Percentiles rank a stretch among this genome's conserved stretches.
phyloP scores from a whole-genome alignment of 148 eudicot species.

The Rhododendron mucronatum region DNA sequence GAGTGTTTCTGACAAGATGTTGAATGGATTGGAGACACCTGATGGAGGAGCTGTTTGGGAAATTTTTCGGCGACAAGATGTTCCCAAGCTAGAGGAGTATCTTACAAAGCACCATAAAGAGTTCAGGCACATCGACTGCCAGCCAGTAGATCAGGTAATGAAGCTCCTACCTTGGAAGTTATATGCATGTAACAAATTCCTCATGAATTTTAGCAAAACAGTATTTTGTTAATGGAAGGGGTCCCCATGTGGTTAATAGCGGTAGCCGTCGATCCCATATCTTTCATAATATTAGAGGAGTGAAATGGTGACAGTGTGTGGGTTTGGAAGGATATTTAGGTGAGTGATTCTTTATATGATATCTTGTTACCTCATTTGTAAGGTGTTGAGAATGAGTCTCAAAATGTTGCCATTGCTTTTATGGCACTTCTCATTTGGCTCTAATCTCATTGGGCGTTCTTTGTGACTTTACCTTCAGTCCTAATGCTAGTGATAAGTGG shows the following conservation, averaged over 20 bases:
- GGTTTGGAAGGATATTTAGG: neutral
- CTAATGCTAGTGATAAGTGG: neutral
- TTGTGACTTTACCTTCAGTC: neutral
- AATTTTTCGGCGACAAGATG: constrained; percentile 23
- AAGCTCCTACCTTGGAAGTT: neutral
- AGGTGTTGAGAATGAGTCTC: neutral
- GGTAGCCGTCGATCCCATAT: neutral
- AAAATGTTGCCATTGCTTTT: neutral
- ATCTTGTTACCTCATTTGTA: neutral
- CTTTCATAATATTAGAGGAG: neutral
- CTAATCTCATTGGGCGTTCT: neutral
- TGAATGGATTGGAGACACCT: constrained; percentile 6
- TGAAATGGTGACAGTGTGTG: neutral
- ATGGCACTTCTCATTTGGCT: neutral
- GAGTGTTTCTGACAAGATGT: neutral
- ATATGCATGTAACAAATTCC: neutral
- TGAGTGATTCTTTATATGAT: neutral
- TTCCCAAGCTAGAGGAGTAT: constrained; percentile 59
- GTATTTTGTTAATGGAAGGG: neutral
- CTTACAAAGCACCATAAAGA: constrained; percentile 51
- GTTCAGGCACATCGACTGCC: constrained; percentile 52
- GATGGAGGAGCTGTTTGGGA: constrained; percentile 50
- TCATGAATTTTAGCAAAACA: neutral
- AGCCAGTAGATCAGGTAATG: constrained; percentile 43
- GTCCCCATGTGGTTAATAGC: neutral